Base-by-base conservation (phyloP, 345 rosid genomes). In the Gossypium australe region DNA sequence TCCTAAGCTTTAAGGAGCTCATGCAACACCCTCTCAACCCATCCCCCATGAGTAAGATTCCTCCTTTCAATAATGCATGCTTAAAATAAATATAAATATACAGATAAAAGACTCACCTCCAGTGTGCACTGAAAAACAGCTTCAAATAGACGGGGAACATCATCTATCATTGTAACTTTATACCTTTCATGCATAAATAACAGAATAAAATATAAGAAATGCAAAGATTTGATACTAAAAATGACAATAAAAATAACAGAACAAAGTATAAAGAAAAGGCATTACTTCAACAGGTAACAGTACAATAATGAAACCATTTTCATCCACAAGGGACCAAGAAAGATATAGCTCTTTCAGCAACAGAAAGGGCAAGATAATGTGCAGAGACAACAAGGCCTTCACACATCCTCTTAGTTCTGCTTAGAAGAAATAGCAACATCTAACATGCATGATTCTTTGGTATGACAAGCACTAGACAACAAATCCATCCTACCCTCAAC, bases 41-140 rank as follows among this genome's bases (percentile, higher is more conserved):
- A 58, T 72, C 25, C 56, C 34, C 57, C 34, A 6, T 2, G 10
- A 47, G 38, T 3, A 22, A 56, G 24, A 9, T 7, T 12, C 41
- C n/a, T 22, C 55, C 56, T 47, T 22, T 24, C 12, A 45, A 13
- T 6, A 47, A 66, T 14, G 27, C 12, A 13, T 3, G 17, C 67
- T 7, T 13, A 66, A 11, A 45, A 56, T 22, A 67, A 20, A 57
- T 10, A 57, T 17, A 60, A 20, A 57, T 10, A 67, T 17, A 60
- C 34, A 60, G 17, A 41, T 43, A 49, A 67, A 4, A 67, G 64
- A 61, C 85, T 85, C 67, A 96, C 99, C 98, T 96, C 99, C 58
- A 96, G 83, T 25, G 99, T 93, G 83, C 99, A 96, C 82, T 93
- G 98, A 84, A 96, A 96, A 76, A 96, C 87, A 68, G 98, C 99